Conservation (phyloP, 768 basidiomycete genomes). For the Termitomyces sp. region DNA sequence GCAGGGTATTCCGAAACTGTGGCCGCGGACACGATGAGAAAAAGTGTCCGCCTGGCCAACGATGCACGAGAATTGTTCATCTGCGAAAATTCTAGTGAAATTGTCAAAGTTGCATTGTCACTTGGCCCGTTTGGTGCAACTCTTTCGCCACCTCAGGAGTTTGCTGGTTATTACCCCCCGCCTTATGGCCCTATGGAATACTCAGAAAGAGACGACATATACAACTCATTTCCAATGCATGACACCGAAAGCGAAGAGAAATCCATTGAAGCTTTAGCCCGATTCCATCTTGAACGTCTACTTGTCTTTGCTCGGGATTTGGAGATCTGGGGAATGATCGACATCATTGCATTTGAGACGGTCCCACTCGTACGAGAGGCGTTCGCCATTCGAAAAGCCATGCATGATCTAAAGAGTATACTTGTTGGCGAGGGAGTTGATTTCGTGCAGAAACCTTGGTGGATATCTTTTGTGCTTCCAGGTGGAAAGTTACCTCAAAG, state of each 20-base stretch:
- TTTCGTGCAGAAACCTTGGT: slow-evolving; percentile 54
- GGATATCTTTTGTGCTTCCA: slow-evolving; percentile 67
- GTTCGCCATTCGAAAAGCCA: slow-evolving; percentile 56
- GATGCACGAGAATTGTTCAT: slow-evolving; percentile 33
- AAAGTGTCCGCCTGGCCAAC: slow-evolving; percentile 45
- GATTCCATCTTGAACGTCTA: slow-evolving; percentile 64
- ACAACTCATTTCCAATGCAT: slow-evolving; percentile 35
- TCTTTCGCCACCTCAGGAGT: slow-evolving; percentile 64
- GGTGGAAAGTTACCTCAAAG: slow-evolving; percentile 40
- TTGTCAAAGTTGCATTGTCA: slow-evolving; percentile 58
- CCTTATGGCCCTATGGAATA: slow-evolving; percentile 61
- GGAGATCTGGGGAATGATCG: slow-evolving; percentile 49
- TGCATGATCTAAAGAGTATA: slow-evolving; percentile 32
- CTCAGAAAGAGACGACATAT: slow-evolving; percentile 27
- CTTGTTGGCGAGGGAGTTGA: slow-evolving; percentile 3
- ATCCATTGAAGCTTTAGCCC: slow-evolving; percentile 47
- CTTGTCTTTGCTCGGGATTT: slow-evolving; percentile 43
- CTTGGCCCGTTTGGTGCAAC: slow-evolving; percentile 74
- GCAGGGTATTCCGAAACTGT: slow-evolving; percentile 43
- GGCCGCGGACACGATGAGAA: slow-evolving; percentile 45
- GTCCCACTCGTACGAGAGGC: slow-evolving; percentile 66
- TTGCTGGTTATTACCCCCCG: slow-evolving; percentile 69
- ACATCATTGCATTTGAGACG: slow-evolving; percentile 75
- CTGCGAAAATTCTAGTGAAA: slow-evolving; percentile 15
- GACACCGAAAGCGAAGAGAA: slow-evolving; percentile 23